Percentiles rank a stretch among this genome's conserved stretches.
Conservation (phyloP, 768 basidiomycete genomes). For the Gautieria morchelliformis region DNA sequence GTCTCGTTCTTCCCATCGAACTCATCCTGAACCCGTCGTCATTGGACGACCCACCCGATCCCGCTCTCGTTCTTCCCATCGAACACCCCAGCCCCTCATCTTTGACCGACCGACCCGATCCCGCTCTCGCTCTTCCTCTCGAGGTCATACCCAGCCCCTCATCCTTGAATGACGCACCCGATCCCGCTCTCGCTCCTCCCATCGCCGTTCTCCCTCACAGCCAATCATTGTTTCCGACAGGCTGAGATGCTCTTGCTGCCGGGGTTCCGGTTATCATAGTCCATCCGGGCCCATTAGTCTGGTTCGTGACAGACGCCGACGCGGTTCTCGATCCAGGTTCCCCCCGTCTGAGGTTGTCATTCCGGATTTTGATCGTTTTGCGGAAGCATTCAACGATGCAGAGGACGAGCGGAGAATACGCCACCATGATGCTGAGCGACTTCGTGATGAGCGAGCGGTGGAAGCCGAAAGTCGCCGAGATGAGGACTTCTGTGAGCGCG, state of each 20-base stretch:
- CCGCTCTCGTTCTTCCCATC: too few relatives aligned
- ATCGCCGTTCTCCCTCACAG: background rate
- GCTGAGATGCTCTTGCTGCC: too few relatives aligned
- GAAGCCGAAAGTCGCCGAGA: constrained; percentile 60
- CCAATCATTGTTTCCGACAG: background rate
- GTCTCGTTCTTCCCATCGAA: too few relatives aligned
- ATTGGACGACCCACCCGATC: too few relatives aligned
- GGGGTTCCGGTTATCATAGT: too few relatives aligned
- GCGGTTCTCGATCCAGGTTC: background rate
- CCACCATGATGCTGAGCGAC: constrained; percentile 44
- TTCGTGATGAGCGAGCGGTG: constrained; percentile 41
- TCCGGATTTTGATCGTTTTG: background rate
- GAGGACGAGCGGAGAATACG: constrained; percentile 39
- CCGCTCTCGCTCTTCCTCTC: too few relatives aligned
- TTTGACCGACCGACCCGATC: too few relatives aligned
- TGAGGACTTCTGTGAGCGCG: constrained; percentile 49
- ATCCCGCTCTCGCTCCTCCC: too few relatives aligned
- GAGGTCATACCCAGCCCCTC: too few relatives aligned
- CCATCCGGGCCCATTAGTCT: too few relatives aligned
- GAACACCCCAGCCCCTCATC: too few relatives aligned
- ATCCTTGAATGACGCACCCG: background rate
- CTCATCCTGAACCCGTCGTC: too few relatives aligned
- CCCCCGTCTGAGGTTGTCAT: background rate
- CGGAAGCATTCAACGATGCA: constrained; percentile 31
- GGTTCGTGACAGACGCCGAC: background rate